Base-by-base conservation (phyloP, 768 basidiomycete genomes). In the Podaxis sp. region DNA sequence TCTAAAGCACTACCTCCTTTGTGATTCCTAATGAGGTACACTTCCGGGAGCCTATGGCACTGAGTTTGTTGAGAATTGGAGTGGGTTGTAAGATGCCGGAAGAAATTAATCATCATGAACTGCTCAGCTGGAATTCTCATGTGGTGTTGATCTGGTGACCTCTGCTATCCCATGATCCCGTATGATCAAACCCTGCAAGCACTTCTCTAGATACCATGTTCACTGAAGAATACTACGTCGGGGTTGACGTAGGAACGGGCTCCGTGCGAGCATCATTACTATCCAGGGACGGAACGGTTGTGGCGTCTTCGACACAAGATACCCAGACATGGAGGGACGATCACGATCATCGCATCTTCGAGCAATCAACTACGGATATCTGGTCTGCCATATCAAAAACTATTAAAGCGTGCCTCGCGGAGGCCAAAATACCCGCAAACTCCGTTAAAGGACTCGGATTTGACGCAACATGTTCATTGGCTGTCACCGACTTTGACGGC, bases 381-480 rank as follows among this genome's bases (percentile, higher is more conserved):
- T 96, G 94, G 96, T 72, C 76, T 7, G 81, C 83, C 56, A 87
- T 94, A 61, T 83, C 84, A 48, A 76, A 73, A 58, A 84, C 85
- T 36, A 80, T 91, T 63, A 85, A 80, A 68, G 81, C 81, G 4
- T 88, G 93, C 56, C 76, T 99, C 26, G 64, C 79, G 8, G 76
- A 81, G 33, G 81, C 89, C 0, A 76, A 82, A 2, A 74, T 93
- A 20, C n/a, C 64, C 22, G 44, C 66, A 3, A 36, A 38, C 38
- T 33, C 56, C 24, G 87, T 99, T 62, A 93, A 90, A 69, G 97
- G 97, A 0, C 69, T 98, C 50, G 94, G 95, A 13, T 95, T 96
- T 73, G 96, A 98, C 74, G 96, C 96, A 52, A 99, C 97, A 0
- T 99, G 97, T 76, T 97, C 95, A 0, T 81, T 99, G 46, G 95